Base-by-base conservation (phyloP, 805 yeast species). In the Metschnikowia colocasiae region DNA sequence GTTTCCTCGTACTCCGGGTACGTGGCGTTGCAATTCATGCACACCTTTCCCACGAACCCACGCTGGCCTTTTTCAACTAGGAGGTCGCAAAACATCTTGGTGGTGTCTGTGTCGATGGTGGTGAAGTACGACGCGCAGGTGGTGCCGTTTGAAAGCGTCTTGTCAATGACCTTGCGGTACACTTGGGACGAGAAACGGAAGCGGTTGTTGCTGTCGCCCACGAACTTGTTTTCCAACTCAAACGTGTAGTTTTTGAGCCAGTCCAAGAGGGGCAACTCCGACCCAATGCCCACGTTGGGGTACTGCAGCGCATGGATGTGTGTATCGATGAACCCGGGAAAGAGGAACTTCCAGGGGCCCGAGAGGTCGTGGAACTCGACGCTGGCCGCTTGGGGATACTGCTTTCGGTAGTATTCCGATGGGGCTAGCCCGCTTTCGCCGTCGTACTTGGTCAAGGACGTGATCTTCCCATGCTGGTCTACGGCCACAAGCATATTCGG, bases 51-150 rank as follows among this genome's bases (percentile, higher is more conserved):
- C 32, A 94, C 81, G 45, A 87, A 76, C 0, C 96, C 97, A 51
- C 97, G 73, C 65, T 91, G 98, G 32, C 96, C 96, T 26, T 69
- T 56, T 33, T 70, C 50, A 10, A 82, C 67, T 30, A 92, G 81
- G 13, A 85, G 62, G 49, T 84, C 85, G 1, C 95, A 96, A 58
- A 94, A 77, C 31, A 84, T 57, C 43, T 83, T 83, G 2, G 97
- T 79, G 3, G 96, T 82, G 6, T 78, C 79, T 6, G 56, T 45
- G 36, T 92, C 95, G 39, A 88, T 83, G 0, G 98, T 90, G 3
- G 97, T 92, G 63, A 82, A 94, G 68, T 94, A 94, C 0, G 95
- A 77, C 0, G 96, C 96, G 47, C 92, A 82, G 1, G 99, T 94
- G 0, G 98, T 94, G 18, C 99, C 99, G 60, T 82, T 74, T 2